Evolutionary conservation across 78 protist species (phyloP).

Genomic region (Speleostelium caveatum): DNA sequence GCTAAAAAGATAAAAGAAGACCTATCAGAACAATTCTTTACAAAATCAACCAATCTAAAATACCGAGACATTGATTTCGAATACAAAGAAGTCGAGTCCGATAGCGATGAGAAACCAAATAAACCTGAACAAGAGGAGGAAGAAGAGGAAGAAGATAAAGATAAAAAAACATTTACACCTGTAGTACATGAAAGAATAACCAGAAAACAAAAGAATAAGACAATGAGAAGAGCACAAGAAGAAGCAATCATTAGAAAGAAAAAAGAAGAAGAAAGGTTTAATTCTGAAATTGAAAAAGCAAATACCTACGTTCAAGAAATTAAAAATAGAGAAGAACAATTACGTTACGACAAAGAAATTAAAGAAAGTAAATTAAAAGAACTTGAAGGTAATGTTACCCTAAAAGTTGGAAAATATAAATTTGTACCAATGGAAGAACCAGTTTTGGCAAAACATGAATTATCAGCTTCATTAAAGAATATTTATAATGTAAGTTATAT

Average conservation of each 20-base stretch:
- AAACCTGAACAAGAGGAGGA: not conserved
- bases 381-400: not conserved
- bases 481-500: slow-evolving; percentile 16
- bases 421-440: not conserved
- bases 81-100: not conserved
- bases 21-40: too few relatives aligned
- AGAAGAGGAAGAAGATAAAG: not conserved
- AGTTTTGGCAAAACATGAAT: not conserved
- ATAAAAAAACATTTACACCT: not conserved
- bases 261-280: not conserved
- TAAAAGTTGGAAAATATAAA: not conserved
- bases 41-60: not conserved
- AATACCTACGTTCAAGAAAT: not conserved
- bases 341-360: not conserved
- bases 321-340: slow-evolving; percentile 5
- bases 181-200: slow-evolving; percentile 16
- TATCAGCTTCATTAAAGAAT: not conserved
- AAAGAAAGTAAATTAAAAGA: not conserved
- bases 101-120: slow-evolving; percentile 6
- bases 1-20: not conserved
- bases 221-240: slow-evolving; percentile 36
- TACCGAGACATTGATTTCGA: not conserved
- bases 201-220: slow-evolving; percentile 9
- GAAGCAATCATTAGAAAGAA: not conserved
- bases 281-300: slow-evolving; percentile 19